phyloP scores from a whole-genome alignment of 768 basidiomycete genomes.

The Calvatia gigantea region DNA sequence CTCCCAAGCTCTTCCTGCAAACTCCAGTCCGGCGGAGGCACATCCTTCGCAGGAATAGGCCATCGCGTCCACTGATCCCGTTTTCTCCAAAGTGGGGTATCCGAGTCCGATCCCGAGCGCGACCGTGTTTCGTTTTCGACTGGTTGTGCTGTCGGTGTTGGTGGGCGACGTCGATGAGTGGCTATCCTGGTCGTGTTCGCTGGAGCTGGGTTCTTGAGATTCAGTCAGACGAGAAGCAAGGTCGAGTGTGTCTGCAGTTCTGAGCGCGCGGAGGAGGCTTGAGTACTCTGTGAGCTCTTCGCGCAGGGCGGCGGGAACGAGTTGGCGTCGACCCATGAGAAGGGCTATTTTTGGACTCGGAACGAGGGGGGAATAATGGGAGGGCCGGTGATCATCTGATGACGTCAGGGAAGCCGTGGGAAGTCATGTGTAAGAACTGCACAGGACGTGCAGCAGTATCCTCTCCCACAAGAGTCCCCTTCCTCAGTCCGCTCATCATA shows the following conservation, averaged over 20 bases:
- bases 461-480: constrained; percentile 11
- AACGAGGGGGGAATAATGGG: background rate
- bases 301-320: constrained; percentile 5
- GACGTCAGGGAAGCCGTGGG: constrained; percentile 20
- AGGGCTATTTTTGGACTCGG: constrained; percentile 2
- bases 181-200: background rate
- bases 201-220: background rate
- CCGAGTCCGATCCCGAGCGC: constrained; percentile 22
- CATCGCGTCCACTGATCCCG: constrained; percentile 70
- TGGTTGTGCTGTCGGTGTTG: background rate
- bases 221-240: constrained; percentile 5
- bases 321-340: constrained; percentile 2
- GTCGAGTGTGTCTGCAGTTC: constrained; percentile 8
- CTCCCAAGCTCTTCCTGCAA: constrained; percentile 64
- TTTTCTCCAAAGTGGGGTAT: constrained; percentile 18
- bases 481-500: constrained; percentile 27
- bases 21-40: constrained; percentile 64
- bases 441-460: constrained; percentile 28
- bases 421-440: constrained; percentile 40
- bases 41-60: constrained; percentile 64
- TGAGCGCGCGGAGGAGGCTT: constrained; percentile 14
- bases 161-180: background rate
- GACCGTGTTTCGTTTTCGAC: constrained; percentile 9
- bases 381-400: background rate
- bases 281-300: constrained; percentile 15